Percentiles rank a stretch among this genome's conserved stretches.
Evolutionary conservation across 202 grass and related monocot genomes (phyloP).

Genomic region (Setaria viridis): DNA sequence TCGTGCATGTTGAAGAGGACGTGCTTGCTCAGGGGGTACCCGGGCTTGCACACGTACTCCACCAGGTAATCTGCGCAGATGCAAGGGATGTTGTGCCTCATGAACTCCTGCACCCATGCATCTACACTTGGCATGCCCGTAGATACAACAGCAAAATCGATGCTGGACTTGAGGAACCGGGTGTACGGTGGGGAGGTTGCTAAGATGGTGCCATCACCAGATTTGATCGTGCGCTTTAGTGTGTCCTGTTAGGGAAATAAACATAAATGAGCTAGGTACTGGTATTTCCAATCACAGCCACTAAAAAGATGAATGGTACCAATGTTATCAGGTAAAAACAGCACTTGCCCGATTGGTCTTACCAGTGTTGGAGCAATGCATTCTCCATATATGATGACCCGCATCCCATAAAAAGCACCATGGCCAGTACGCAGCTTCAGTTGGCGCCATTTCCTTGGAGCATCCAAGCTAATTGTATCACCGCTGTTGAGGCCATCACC

Average conservation of each 20-base stretch:
- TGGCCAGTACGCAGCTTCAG: slow-evolving; percentile 72
- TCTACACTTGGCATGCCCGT: slow-evolving; percentile 55
- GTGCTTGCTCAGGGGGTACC: slow-evolving; percentile 71
- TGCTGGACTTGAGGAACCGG: slow-evolving; percentile 54
- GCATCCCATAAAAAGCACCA: slow-evolving; percentile 81
- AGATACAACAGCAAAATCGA: slow-evolving; percentile 73
- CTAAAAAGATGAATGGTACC: neutral
- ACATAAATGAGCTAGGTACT: neutral
- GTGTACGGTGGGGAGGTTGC: slow-evolving; percentile 92
- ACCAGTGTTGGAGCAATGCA: slow-evolving; percentile 88
- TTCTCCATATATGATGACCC: slow-evolving; percentile 85
- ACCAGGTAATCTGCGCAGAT: slow-evolving; percentile 87
- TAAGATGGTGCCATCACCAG: slow-evolving; percentile 81
- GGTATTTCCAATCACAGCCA: neutral
- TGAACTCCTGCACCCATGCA: slow-evolving; percentile 76
- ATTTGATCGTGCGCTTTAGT: slow-evolving; percentile 76
- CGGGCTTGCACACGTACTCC: slow-evolving; percentile 89
- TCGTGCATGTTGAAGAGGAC: slow-evolving; percentile 76
- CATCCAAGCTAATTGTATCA: slow-evolving; percentile 78
- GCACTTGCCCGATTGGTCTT: neutral
- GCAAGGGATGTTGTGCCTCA: slow-evolving; percentile 71
- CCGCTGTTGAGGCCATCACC: slow-evolving; percentile 61
- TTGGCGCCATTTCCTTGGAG: slow-evolving; percentile 83
- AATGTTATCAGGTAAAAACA: neutral
- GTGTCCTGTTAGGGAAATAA: slow-evolving; percentile 65